Base-by-base conservation (phyloP, 345 rosid species). In the Citrus sp. region DNA sequence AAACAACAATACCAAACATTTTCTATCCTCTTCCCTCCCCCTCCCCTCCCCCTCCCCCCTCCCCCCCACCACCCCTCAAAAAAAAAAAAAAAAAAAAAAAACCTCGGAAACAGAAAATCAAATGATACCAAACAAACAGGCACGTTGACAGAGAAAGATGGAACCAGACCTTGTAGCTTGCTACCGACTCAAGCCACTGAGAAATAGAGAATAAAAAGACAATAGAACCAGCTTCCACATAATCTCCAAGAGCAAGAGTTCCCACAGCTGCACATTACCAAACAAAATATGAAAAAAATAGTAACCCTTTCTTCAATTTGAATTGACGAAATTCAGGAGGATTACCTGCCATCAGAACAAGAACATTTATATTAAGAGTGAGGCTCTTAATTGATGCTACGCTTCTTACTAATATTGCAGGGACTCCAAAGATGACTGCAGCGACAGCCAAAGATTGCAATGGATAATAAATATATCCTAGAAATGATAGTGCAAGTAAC, bases 131-230 rank as follows among this genome's bases (percentile, higher is more conserved):
- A 46, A 46, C 51, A 12, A 46, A 46, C 51, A 3, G 51, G 51
- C 49, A 46, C 0, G 16, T 46, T 46, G 13, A 46, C 14, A 12
- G 24, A 54, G 14, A 1, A n/a, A 70, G 38, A 34, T 24, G 27
- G 21, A 3, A 56, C 62, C 73, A 13, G 79, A 92, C 98, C 97
- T 91, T 96, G 82, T 91, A 92, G 88, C 97, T 82, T 82, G 99
- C 97, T 63, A 92, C 88, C 40, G 97, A 79, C 67, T 96, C 93
- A 16, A 96, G 97, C 99, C 99, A 96, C 63, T 89, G 91, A 0
- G 97, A 93, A 72, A 87, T 85, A 35, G 93, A 83, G 89, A 94
- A 94, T 66, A 96, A 85, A 80, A 96, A 94, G 67, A 96, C 97
- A 70, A 96, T 92, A 37, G 93, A 84, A 66, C 86, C 98, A 49